Base-by-base conservation (phyloP, 371 early-diverging fungal species). In the Mortierella sp. region DNA sequence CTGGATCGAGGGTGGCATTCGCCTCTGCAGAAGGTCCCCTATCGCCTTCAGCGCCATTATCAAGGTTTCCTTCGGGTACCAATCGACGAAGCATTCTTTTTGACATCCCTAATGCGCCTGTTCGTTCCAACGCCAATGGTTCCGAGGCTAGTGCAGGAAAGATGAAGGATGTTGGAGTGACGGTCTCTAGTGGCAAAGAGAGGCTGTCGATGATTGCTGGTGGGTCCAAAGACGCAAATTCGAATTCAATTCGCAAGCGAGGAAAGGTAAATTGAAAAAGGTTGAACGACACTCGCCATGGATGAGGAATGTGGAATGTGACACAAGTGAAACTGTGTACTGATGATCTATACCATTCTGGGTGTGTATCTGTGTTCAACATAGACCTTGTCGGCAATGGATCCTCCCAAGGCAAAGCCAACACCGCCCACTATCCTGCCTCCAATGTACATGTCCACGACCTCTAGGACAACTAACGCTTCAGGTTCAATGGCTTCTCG, bases 391-490 rank as follows among this genome's bases (percentile, higher is more conserved):
- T 67, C 67, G 21, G 73, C 74, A 13, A 64, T 73, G 73, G 73
- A 73, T n/a, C 73, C 73, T 18, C 73, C 73, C 28, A 73, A 73
- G 54, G 67, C 49, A 5, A 73, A 73, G 39, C 64, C 73, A 24
- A 55, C 34, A 34, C n/a, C 64, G 9, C 68, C 68, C 30, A 58
- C 64, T 1, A 55, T 73, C 27, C 52, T 73, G 28, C 73, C 73
- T 14, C 73, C 73, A 9, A 73, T 73, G 73, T 73, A 73, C 61
- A 73, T 73, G 73, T 73, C 73, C 3, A 67, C 68, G 1, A 54
- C 61, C 6, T 55, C 73, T 16, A 59, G 68, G 39, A 27, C 53
- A 2, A 60, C 27, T 34, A 60, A 58, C 13, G 51, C 43, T 16
- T 50, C 68, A 7, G 56, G 67, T 5, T 48, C 68, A 5, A 72